Percentiles rank a stretch among this genome's conserved stretches.
These are phyloP conservation scores for Ceratobasidium sp. DNA, from an alignment of 1,284 basidiomycete genomes.

Conservation along the genomic window DNA sequence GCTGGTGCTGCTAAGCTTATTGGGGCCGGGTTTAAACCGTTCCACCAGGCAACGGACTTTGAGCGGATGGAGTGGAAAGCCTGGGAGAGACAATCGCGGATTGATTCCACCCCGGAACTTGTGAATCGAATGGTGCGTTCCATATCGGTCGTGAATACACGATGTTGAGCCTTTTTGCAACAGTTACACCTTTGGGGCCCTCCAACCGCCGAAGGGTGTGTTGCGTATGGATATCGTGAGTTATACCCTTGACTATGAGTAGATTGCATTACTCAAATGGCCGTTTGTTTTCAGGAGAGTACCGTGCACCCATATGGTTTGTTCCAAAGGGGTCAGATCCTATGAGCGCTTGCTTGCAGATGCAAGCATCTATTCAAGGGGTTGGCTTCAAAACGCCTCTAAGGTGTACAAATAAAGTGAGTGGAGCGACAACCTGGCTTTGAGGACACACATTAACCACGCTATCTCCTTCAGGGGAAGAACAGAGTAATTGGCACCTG, in stretches of 20 bases:
- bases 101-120: background rate
- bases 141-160: too few species aligned
- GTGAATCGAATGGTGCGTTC: slow-evolving; percentile 2
- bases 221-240: slow-evolving; percentile 39
- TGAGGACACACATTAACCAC: background rate
- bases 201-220: slow-evolving; percentile 5
- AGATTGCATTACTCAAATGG: too few species aligned
- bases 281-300: slow-evolving; percentile 6
- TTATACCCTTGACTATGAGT: background rate
- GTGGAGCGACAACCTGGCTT: too few species aligned
- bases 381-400: slow-evolving; percentile 34
- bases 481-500: slow-evolving; percentile 32
- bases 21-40: background rate
- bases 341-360: slow-evolving; percentile 5
- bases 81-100: slow-evolving; percentile 13
- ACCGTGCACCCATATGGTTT: slow-evolving; percentile 26
- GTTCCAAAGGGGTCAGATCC: slow-evolving; percentile 20
- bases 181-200: slow-evolving; percentile 9
- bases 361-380: slow-evolving; percentile 12
- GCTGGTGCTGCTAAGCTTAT: background rate
- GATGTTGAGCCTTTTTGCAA: background rate
- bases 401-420: slow-evolving; percentile 14
- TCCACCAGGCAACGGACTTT: slow-evolving; percentile 23
- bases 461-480: slow-evolving; percentile 25
- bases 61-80: slow-evolving; percentile 18